Percentiles rank a stretch among this genome's conserved stretches.
phyloP scores from a whole-genome alignment of 352 stramenopile species.

The Phytophthora macrochlamydospora region DNA sequence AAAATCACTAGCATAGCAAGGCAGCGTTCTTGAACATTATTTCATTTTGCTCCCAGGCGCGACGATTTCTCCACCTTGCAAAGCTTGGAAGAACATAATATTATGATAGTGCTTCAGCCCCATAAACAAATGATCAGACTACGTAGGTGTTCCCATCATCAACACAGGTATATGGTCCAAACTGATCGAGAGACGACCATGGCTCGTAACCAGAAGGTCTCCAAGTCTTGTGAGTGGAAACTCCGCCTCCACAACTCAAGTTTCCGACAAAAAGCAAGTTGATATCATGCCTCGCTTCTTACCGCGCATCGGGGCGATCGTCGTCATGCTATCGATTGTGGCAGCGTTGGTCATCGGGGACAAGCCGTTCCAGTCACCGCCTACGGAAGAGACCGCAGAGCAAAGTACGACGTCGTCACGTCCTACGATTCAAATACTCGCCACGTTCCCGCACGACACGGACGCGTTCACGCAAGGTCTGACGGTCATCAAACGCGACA shows the following conservation, averaged over 20 bases:
- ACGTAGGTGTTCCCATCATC: no score
- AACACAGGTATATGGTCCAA: no score
- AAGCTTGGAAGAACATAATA: no score
- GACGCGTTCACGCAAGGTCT: conserved; percentile 89
- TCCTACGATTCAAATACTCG: conserved; percentile 63
- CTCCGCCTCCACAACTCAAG: conserved; percentile 19
- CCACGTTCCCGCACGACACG: conserved; percentile 79
- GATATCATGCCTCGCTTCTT: conserved; percentile 37
- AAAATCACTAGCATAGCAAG: no score
- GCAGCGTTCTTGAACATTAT: no score
- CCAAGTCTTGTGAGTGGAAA: conserved; percentile 9
- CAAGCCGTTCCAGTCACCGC: conserved; percentile 10
- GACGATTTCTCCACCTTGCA: no score
- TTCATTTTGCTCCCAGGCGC: no score
- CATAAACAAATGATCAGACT: no score
- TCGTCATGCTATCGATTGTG: conserved; percentile 31
- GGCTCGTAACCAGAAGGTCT: conserved; percentile 27
- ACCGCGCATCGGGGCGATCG: conserved; percentile 33
- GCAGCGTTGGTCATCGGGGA: conserved; percentile 15
- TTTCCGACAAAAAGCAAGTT: conserved; percentile 9
- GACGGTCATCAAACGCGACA: conserved; percentile 52
- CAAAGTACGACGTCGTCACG: conserved; percentile 9
- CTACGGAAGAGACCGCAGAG: conserved; percentile 3
- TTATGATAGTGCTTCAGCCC: no score
- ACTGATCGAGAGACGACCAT: conserved; percentile 15